A percentile compares a stretch with the other conserved stretches of the same genome.
Evolutionary conservation across 306 rosid genomes (phyloP).

Genomic region (Malus asiatica): DNA sequence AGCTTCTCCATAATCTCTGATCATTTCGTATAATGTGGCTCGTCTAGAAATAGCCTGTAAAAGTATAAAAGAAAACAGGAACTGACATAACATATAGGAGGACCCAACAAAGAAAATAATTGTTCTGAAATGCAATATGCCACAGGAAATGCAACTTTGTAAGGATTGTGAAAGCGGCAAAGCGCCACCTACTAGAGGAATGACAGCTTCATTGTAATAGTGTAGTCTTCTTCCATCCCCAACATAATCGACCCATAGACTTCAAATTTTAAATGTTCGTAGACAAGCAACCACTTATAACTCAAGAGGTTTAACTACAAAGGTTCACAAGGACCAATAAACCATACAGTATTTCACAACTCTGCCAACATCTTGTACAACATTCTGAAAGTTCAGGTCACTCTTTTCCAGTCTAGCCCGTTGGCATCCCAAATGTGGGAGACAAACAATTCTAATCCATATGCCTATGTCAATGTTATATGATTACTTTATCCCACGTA

Average conservation of each 20-base stretch:
- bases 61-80: conserved; percentile 5
- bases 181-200: neutral
- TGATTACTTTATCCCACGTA: too few relatives aligned
- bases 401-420: too few relatives aligned
- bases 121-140: neutral
- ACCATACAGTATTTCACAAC: too few relatives aligned
- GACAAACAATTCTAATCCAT: too few relatives aligned
- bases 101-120: neutral
- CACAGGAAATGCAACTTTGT: neutral
- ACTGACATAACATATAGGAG: neutral
- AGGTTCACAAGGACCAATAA: too few relatives aligned
- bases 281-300: too few relatives aligned
- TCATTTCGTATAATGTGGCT: conserved; percentile 67
- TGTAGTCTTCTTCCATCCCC: neutral
- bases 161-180: neutral
- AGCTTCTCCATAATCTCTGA: conserved; percentile 89
- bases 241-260: neutral
- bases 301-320: too few relatives aligned
- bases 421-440: too few relatives aligned
- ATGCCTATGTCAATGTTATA: too few relatives aligned
- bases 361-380: too few relatives aligned
- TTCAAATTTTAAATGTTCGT: neutral
- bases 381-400: too few relatives aligned
- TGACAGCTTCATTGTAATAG: neutral
- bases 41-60: conserved; percentile 91